phyloP scores from a whole-genome alignment of 2,329 filamentous ascomycete species.

The Pseudogymnoascus sp. region DNA sequence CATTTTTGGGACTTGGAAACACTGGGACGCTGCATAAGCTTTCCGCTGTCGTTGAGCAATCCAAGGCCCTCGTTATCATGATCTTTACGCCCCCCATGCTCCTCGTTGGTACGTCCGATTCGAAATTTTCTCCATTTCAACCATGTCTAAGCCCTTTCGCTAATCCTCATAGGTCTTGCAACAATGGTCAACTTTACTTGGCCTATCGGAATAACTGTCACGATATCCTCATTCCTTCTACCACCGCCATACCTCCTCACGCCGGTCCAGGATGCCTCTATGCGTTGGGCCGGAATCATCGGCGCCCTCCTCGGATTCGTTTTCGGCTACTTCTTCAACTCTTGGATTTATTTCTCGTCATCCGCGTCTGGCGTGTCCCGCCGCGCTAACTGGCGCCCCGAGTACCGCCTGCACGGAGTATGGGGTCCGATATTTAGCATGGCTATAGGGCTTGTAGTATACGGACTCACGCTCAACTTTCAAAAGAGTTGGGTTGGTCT shows the following conservation, averaged over 20 bases:
- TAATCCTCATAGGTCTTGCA: conserved; percentile 16
- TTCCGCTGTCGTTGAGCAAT: conserved; percentile 23
- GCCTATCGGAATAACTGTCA: conserved; percentile 34
- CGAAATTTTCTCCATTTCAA: not conserved
- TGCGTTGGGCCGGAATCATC: conserved; percentile 32
- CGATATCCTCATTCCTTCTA: conserved; percentile 30
- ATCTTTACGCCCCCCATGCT: conserved; percentile 28
- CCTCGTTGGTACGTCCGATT: conserved; percentile 20
- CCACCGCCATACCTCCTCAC: conserved; percentile 31
- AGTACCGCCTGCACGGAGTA: conserved; percentile 32
- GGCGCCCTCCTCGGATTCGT: conserved; percentile 29
- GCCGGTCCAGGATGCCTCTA: conserved; percentile 30
- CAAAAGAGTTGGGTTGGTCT: conserved; percentile 32
- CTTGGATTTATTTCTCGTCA: conserved; percentile 25
- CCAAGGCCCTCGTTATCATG: conserved; percentile 17
- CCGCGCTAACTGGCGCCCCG: conserved; percentile 24
- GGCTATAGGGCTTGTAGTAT: conserved; percentile 28
- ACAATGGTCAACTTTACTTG: conserved; percentile 33
- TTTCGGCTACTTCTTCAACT: conserved; percentile 32
- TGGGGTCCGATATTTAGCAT: conserved; percentile 29
- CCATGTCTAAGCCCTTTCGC: not conserved
- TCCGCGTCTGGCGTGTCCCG: conserved; percentile 14
- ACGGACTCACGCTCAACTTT: conserved; percentile 31
- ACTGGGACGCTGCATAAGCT: conserved; percentile 24
- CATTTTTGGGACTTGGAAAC: conserved; percentile 29